A percentile compares a stretch with the other conserved stretches of the same genome.
Conservation (phyloP, 805 yeast genomes). For the Debaryomyces prosopidis region DNA sequence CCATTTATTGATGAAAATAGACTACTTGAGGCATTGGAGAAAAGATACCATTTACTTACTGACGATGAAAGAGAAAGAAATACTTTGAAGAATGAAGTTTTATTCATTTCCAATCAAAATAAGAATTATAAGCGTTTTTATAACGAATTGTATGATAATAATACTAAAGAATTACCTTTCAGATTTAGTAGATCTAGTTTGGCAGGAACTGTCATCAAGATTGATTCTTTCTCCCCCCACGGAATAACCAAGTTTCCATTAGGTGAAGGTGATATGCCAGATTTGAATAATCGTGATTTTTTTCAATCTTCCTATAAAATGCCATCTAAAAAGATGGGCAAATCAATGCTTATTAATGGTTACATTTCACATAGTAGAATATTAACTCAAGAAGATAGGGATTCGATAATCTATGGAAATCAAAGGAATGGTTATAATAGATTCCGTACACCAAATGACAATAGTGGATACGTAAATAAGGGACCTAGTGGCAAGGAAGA, state of each 20-base stretch:
- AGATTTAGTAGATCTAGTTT: conserved; percentile 54
- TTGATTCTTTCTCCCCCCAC: conserved; percentile 34
- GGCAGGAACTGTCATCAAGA: conserved; percentile 53
- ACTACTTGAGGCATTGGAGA: conserved; percentile 63
- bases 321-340: conserved; percentile 63
- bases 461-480: conserved; percentile 35
- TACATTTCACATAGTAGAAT: conserved; percentile 62
- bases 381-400: conserved; percentile 69
- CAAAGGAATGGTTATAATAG: conserved; percentile 30
- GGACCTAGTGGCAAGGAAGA: conserved; percentile 41
- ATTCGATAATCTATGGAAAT: conserved; percentile 52
- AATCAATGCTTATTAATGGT: conserved; percentile 84
- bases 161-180: conserved; percentile 37
- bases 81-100: conserved; percentile 65
- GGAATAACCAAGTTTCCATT: conserved; percentile 47
- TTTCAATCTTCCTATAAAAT: conserved; percentile 53
- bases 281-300: conserved; percentile 40
- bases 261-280: conserved; percentile 45
- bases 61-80: conserved; percentile 72
- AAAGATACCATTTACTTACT: conserved; percentile 60
- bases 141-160: conserved; percentile 40
- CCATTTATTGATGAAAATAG: conserved; percentile 90
- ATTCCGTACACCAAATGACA: conserved; percentile 30
- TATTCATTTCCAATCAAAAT: conserved; percentile 67
- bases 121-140: conserved; percentile 43